These are phyloP conservation scores for Anethum foeniculum DNA, from an alignment of 140 eudicot genomes.

Conservation along the genomic window DNA sequence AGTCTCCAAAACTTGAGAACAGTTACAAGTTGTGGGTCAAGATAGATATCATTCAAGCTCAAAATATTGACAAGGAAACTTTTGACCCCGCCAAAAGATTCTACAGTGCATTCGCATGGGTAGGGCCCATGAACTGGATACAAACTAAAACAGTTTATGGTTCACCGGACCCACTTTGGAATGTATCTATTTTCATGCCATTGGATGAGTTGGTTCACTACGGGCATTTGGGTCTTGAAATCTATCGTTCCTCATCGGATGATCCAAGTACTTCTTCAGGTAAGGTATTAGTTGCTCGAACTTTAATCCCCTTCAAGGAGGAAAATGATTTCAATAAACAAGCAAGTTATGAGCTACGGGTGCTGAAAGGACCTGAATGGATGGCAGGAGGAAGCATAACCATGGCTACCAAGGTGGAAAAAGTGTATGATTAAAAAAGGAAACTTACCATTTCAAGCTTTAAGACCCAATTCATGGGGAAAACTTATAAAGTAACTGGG, in stretches of 20 bases:
- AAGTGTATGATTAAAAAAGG: background rate
- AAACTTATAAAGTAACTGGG: background rate
- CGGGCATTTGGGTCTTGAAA: background rate
- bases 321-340: background rate
- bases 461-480: background rate
- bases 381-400: background rate
- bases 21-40: background rate
- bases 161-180: background rate
- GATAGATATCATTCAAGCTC: background rate
- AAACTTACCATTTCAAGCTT: background rate
- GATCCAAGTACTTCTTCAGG: background rate
- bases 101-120: background rate
- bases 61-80: background rate
- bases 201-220: background rate
- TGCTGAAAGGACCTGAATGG: background rate
- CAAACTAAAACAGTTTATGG: background rate
- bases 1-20: background rate
- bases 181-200: background rate
- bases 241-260: background rate
- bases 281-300: conserved; percentile 2
- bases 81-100: background rate
- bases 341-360: background rate
- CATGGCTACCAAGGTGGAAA: background rate
- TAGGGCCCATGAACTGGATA: background rate
- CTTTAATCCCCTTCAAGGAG: background rate